Base-by-base conservation (phyloP, 208 protist genomes). In the Blastocrithidia nonstop region DNA sequence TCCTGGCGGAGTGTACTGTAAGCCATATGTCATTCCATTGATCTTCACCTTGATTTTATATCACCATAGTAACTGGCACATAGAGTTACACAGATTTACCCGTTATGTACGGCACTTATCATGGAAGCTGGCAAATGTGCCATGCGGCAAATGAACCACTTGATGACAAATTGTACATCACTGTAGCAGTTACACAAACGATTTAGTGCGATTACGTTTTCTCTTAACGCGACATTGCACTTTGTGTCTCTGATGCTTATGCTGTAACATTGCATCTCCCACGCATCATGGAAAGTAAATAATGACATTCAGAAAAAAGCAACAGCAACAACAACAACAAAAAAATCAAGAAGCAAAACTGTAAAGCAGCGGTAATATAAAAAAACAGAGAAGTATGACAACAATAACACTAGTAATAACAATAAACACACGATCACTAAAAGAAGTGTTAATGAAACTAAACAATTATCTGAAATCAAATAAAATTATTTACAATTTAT, bases 201-300 rank as follows among this genome's bases (percentile, higher is more conserved):
- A 6, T 42, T 13, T n/a, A 2, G 13, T 4, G 1, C 25, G 1
- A 9, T 32, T 36, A 4, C 6, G 25, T 88, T 82, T 49, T 64
- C 61, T 6, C 45, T 55, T 7, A 88, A 78, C 29, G 61, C 49
- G 15, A 28, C 61, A 1, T 17, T 79, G n/a, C 83, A 92, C 29
- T 56, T 78, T 17, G 31, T 84, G 6, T 83, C 50, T 7, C 63
- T 66, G 19, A 17, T 88, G 9, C 57, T 92, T 8, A 77, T 83
- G 33, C 50, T 75, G 16, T 77, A 92, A 49, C 63, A 84, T 47
- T 36, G 75, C 4, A 21, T 86, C 2, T 86, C 65, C 39, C 71
- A 83, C 13, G 57, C 43, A 1, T 57, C 53, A 0, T 76, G 67
- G 61, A 50, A 33, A 42, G 4, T 4, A 22, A 4, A 32, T 42